A percentile compares a stretch with the other conserved stretches of the same genome.
Evolutionary conservation across 176 grass and related monocot genomes (phyloP).

Genomic region (Paspalum notatum): DNA sequence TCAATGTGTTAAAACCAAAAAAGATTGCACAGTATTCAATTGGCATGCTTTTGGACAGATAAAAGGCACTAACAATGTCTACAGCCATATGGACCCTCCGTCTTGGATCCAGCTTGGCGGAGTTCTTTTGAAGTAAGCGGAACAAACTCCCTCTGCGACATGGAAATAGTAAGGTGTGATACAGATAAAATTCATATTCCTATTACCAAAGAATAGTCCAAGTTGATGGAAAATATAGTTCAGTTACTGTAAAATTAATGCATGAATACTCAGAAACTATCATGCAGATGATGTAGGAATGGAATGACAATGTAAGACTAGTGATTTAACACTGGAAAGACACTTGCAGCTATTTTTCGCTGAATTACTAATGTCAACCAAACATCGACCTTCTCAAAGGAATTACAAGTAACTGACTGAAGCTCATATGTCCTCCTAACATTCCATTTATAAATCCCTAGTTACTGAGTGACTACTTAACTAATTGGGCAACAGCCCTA

Average conservation of each 20-base stretch:
- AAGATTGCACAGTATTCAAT: not conserved
- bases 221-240: not conserved
- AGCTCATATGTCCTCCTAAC: not conserved
- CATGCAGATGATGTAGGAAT: not conserved
- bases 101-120: slow-evolving; percentile 70
- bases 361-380: not conserved
- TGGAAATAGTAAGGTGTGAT: slow-evolving; percentile 7
- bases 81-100: slow-evolving; percentile 78
- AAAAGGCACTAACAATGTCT: slow-evolving; percentile 76
- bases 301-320: not conserved
- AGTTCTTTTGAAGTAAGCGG: slow-evolving; percentile 79
- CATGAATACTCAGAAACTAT: not conserved
- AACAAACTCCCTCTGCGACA: slow-evolving; percentile 88
- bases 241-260: slow-evolving; percentile 6
- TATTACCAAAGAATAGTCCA: not conserved
- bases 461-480: not conserved
- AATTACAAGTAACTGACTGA: not conserved
- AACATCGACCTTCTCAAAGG: not conserved
- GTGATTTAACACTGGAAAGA: slow-evolving; percentile 13
- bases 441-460: not conserved
- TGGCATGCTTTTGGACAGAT: not conserved
- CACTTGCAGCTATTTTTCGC: not conserved
- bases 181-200: slow-evolving; percentile 7
- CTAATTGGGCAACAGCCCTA: not conserved
- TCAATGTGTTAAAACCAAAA: not conserved